These are phyloP conservation scores for Trypanosoma grayi DNA, from an alignment of 208 protist species.

Conservation along the genomic window DNA sequence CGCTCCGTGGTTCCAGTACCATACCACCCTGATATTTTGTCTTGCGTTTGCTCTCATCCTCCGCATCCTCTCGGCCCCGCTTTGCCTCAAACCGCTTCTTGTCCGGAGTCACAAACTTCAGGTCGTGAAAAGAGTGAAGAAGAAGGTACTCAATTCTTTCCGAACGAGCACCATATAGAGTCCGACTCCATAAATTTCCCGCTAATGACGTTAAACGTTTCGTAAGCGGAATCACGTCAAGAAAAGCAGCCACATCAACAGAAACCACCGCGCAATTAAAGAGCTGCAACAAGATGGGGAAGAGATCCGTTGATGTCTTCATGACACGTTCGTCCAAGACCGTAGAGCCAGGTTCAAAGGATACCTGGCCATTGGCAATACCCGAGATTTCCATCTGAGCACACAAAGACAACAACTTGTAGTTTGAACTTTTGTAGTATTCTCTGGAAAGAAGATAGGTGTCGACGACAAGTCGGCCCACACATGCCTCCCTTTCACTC, in stretches of 20 bases:
- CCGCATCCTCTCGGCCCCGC: conserved; percentile 41
- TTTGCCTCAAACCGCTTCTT: conserved; percentile 80
- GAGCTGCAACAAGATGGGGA: conserved; percentile 63
- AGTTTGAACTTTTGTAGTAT: conserved; percentile 91
- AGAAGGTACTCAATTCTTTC: conserved; percentile 99
- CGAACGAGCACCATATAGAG: conserved; percentile 92
- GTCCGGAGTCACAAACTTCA: conserved; percentile 96
- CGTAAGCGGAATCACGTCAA: conserved; percentile 97
- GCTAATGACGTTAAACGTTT: conserved; percentile 97
- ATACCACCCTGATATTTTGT: conserved; percentile 93
- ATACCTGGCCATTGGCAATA: conserved; percentile 46
- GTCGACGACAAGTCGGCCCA: conserved; percentile 95
- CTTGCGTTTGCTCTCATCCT: conserved; percentile 78
- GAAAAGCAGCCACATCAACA: conserved; percentile 86
- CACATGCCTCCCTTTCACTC: conserved; percentile 84
- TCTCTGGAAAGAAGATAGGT: conserved; percentile 93
- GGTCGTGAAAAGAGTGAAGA: conserved; percentile 94
- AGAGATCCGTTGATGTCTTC: conserved; percentile 43
- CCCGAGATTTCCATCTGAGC: conserved; percentile 72
- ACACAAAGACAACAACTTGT: conserved; percentile 81
- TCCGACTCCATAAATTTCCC: conserved; percentile 96
- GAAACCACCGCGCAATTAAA: conserved; percentile 79
- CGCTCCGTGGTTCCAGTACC: conserved; percentile 97
- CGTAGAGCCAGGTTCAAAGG: conserved; percentile 65
- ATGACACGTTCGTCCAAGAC: conserved; percentile 51